Evolutionary conservation across 2,329 filamentous ascomycete genomes (phyloP).

Genomic region (Rutstroemia sp.): DNA sequence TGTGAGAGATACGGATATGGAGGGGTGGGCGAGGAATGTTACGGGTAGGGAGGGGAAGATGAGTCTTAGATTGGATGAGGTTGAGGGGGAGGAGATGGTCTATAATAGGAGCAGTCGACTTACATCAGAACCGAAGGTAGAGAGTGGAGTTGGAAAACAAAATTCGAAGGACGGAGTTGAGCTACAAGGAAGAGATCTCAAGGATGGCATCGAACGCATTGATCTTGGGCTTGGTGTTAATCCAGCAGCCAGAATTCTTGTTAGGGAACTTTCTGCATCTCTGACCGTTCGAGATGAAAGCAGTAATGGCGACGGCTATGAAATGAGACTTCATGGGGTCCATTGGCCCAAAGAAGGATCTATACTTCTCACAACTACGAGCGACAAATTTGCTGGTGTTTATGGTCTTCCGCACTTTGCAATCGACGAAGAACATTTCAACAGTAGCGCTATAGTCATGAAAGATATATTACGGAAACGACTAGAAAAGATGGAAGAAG

Average conservation of each 20-base stretch:
- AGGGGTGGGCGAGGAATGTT: constrained; percentile 70
- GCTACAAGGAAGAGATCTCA: too few species aligned
- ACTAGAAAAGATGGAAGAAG: constrained; percentile 56
- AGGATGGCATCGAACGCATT: constrained; percentile 1
- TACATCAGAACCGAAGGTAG: too few species aligned
- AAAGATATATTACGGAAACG: constrained; percentile 64
- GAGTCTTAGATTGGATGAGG: constrained; percentile 57
- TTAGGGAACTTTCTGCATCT: constrained; percentile 62
- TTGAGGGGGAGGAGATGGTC: constrained; percentile 2
- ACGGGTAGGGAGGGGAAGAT: constrained; percentile 66
- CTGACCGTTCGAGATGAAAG: constrained; percentile 66
- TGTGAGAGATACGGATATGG: constrained; percentile 35
- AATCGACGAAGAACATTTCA: constrained; percentile 47
- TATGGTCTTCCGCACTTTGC: constrained; percentile 82
- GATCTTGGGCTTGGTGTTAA: constrained; percentile 1
- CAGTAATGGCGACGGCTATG: constrained; percentile 66
- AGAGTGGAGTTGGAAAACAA: too few species aligned
- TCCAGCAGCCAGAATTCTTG: constrained; percentile 33
- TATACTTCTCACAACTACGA: constrained; percentile 79
- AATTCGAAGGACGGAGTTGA: too few species aligned
- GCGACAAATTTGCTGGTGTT: constrained; percentile 88
- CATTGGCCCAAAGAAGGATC: constrained; percentile 79
- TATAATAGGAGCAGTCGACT: constrained; percentile 9
- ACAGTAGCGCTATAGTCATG: constrained; percentile 55
- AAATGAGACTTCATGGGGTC: constrained; percentile 72